phyloP scores from a whole-genome alignment of 2,329 filamentous ascomycete species.

The Nothophoma quercina region DNA sequence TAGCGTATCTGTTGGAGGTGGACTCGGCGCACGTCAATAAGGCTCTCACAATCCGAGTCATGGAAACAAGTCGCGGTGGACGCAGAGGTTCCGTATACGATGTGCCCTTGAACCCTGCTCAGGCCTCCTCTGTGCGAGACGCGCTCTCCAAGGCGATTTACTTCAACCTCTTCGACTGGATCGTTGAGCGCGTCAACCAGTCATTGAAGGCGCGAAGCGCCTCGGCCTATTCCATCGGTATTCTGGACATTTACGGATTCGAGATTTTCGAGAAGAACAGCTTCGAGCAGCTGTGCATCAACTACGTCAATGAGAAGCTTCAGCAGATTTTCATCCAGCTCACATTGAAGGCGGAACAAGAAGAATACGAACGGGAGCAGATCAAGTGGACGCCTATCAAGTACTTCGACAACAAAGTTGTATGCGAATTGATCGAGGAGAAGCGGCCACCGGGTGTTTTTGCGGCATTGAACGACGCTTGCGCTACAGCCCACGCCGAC shows the following conservation, averaged over 20 bases:
- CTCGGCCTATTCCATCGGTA: slow-evolving; percentile 86
- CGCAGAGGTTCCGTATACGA: slow-evolving; percentile 73
- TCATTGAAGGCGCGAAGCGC: slow-evolving; percentile 81
- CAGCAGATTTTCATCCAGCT: slow-evolving; percentile 99
- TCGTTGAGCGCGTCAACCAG: slow-evolving; percentile 88
- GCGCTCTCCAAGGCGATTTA: slow-evolving; percentile 96
- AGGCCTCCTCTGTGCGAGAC: slow-evolving; percentile 86
- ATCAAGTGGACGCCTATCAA: slow-evolving; percentile 99
- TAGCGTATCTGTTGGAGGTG: slow-evolving; percentile 92
- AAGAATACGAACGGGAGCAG: slow-evolving; percentile 94
- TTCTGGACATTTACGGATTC: slow-evolving; percentile 98
- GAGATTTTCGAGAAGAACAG: slow-evolving; percentile 99
- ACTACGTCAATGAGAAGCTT: slow-evolving; percentile 99
- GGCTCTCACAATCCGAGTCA: slow-evolving; percentile 86
- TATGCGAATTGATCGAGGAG: slow-evolving; percentile 96
- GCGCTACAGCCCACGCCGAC: slow-evolving; percentile 97
- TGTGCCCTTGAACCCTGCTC: slow-evolving; percentile 83
- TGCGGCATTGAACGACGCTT: slow-evolving; percentile 95
- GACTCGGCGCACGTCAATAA: slow-evolving; percentile 81
- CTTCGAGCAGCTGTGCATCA: slow-evolving; percentile 99
- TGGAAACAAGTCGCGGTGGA: slow-evolving; percentile 74
- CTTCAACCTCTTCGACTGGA: slow-evolving; percentile 98
- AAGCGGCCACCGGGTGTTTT: slow-evolving; percentile 90
- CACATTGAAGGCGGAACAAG: slow-evolving; percentile 94
- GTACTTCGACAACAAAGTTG: slow-evolving; percentile 99